Conservation (phyloP, 441 rosid genomes). For the Macaranga tanarius region DNA sequence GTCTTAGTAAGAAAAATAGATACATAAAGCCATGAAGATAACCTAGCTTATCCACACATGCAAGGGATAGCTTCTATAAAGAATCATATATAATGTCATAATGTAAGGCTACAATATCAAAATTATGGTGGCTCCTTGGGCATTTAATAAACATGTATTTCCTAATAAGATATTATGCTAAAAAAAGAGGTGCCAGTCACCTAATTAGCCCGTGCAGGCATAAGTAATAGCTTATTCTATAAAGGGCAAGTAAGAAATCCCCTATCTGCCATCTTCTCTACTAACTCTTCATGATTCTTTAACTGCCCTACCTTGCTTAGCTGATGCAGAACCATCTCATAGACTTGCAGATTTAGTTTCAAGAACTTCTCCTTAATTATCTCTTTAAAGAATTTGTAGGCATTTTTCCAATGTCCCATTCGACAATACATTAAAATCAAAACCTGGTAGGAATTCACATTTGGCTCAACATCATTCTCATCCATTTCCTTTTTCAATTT, state of each 20-base stretch:
- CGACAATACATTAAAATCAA: slow-evolving; percentile 80
- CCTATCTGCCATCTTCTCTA: slow-evolving; percentile 74
- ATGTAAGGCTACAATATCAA: too few relatives aligned
- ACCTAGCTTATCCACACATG: neutral
- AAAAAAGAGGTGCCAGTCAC: neutral
- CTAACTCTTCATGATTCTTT: slow-evolving; percentile 86
- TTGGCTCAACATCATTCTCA: slow-evolving; percentile 67
- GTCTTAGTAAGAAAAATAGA: too few relatives aligned
- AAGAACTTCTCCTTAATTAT: slow-evolving; percentile 83
- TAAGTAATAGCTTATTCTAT: slow-evolving; percentile 21
- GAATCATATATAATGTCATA: too few relatives aligned
- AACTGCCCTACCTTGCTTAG: slow-evolving; percentile 74
- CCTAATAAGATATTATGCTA: neutral
- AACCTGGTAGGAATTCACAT: slow-evolving; percentile 75
- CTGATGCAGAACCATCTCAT: slow-evolving; percentile 70
- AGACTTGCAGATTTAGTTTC: slow-evolving; percentile 62
- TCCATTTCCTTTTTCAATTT: slow-evolving; percentile 94
- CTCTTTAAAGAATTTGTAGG: slow-evolving; percentile 67
- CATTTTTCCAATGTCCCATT: slow-evolving; percentile 96
- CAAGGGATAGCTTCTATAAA: too few relatives aligned
- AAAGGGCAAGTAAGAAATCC: slow-evolving; percentile 62
- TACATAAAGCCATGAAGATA: too few relatives aligned
- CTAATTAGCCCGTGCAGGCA: slow-evolving; percentile 3
- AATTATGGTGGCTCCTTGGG: too few relatives aligned
- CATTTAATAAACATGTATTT: too few relatives aligned